Evolutionary conservation across 257 asterid genomes (phyloP).

Genomic region (Osmanthus fragrans): DNA sequence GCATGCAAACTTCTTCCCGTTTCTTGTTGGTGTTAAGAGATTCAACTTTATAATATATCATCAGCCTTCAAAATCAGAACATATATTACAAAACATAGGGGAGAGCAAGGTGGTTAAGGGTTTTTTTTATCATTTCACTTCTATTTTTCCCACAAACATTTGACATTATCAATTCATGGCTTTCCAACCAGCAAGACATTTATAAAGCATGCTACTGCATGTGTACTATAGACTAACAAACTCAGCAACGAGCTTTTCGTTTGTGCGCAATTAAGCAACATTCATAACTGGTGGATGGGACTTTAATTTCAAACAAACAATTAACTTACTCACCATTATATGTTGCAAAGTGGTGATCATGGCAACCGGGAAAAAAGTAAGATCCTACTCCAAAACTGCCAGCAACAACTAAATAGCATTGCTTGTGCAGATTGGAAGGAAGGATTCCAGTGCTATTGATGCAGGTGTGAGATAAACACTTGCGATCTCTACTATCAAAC

Average conservation of each 20-base stretch:
- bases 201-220: not conserved
- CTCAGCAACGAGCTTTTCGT: not conserved
- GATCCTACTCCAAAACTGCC: constrained; percentile 22
- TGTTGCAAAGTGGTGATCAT: constrained; percentile 36
- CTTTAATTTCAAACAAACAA: not conserved
- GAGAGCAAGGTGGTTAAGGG: not conserved
- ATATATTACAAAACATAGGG: not conserved
- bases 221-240: not conserved
- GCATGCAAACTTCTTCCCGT: not conserved
- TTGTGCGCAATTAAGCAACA: not conserved
- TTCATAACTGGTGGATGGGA: not conserved
- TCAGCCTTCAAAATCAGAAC: not conserved
- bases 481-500: constrained; percentile 8
- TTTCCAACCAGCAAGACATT: not conserved
- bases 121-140: not conserved
- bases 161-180: not conserved
- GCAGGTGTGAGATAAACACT: too few species aligned
- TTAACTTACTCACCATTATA: constrained; percentile 28
- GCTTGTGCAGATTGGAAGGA: constrained; percentile 11
- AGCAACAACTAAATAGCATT: constrained; percentile 21
- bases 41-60: not conserved
- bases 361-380: not conserved
- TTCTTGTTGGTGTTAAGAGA: not conserved
- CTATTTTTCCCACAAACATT: not conserved
- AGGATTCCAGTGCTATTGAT: constrained; percentile 19